These are phyloP conservation scores for Xylaria sp. DNA, from an alignment of 2,329 filamentous ascomycete genomes.

Conservation along the genomic window DNA sequence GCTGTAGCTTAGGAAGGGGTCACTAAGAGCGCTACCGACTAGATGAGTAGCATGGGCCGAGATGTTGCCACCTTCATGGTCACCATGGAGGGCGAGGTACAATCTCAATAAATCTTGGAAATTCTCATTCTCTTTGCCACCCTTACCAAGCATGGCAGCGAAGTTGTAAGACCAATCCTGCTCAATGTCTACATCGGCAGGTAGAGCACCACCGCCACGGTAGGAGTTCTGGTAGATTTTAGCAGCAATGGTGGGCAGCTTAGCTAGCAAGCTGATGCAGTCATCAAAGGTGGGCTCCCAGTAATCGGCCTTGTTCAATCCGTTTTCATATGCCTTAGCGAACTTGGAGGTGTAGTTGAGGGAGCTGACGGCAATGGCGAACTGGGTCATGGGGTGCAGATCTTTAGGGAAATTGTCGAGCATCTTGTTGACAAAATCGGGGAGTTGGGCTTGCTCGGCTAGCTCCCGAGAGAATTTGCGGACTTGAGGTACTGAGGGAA, in stretches of 20 bases:
- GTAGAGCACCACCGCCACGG: slow-evolving; percentile 77
- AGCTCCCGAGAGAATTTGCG: slow-evolving; percentile 86
- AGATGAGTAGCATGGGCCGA: slow-evolving; percentile 95
- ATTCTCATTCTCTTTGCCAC: slow-evolving; percentile 85
- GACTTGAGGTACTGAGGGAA: slow-evolving; percentile 84
- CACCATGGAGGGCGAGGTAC: slow-evolving; percentile 95
- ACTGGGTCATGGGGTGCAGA: slow-evolving; percentile 98
- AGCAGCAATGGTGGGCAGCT: slow-evolving; percentile 94
- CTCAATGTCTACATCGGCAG: slow-evolving; percentile 79
- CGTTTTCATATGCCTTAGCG: slow-evolving; percentile 90
- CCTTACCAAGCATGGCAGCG: slow-evolving; percentile 92
- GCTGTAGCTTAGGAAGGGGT: slow-evolving; percentile 95
- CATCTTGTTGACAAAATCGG: slow-evolving; percentile 85
- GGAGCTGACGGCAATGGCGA: slow-evolving; percentile 94
- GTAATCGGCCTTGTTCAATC: slow-evolving; percentile 94
- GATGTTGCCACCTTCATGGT: slow-evolving; percentile 98
- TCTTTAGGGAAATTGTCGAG: slow-evolving; percentile 89
- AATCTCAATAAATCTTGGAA: slow-evolving; percentile 95
- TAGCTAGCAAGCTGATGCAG: slow-evolving; percentile 90
- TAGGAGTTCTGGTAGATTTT: slow-evolving; percentile 97
- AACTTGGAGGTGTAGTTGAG: slow-evolving; percentile 95
- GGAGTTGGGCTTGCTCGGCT: slow-evolving; percentile 85
- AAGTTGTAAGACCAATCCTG: slow-evolving; percentile 99
- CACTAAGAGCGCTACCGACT: slow-evolving; percentile 92
- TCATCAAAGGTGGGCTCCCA: slow-evolving; percentile 99